phyloP scores from a whole-genome alignment of 2,329 filamentous ascomycete genomes.

The Colletotrichum lupini region DNA sequence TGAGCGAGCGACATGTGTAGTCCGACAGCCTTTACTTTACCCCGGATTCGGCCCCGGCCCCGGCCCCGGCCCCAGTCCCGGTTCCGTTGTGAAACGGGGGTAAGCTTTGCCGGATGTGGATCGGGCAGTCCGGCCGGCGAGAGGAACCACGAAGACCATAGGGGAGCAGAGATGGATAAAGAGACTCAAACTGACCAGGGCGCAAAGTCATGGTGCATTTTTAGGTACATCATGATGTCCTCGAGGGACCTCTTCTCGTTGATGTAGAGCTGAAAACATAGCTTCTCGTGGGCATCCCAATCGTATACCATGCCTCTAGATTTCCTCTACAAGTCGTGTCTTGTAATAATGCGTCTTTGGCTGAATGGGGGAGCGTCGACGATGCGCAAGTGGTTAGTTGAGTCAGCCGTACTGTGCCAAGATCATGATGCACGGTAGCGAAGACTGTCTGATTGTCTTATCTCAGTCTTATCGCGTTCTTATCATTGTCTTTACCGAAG shows the following conservation, averaged over 20 bases:
- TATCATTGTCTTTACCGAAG: neutral
- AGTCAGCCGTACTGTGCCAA: constrained; percentile 33
- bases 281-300: constrained; percentile 57
- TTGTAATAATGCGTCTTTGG: constrained; percentile 18
- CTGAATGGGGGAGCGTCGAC: neutral
- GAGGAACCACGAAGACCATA: neutral
- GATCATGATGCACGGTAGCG: neutral
- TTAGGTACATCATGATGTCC: constrained; percentile 80
- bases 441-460: neutral
- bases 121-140: constrained; percentile 32
- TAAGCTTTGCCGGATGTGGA: constrained; percentile 15
- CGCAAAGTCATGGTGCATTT: constrained; percentile 71
- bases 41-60: constrained; percentile 1
- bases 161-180: too few species aligned
- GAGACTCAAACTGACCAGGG: constrained; percentile 67
- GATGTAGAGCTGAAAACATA: constrained; percentile 74
- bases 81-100: neutral
- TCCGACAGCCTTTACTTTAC: neutral
- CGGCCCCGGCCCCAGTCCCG: neutral
- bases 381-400: constrained; percentile 33
- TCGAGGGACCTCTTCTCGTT: constrained; percentile 78
- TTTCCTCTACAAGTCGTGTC: neutral
- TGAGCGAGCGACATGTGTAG: neutral
- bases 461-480: neutral
- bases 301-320: constrained; percentile 56